Conservation (phyloP, 2,329 filamentous ascomycete species). For the Neonectria magnoliae region DNA sequence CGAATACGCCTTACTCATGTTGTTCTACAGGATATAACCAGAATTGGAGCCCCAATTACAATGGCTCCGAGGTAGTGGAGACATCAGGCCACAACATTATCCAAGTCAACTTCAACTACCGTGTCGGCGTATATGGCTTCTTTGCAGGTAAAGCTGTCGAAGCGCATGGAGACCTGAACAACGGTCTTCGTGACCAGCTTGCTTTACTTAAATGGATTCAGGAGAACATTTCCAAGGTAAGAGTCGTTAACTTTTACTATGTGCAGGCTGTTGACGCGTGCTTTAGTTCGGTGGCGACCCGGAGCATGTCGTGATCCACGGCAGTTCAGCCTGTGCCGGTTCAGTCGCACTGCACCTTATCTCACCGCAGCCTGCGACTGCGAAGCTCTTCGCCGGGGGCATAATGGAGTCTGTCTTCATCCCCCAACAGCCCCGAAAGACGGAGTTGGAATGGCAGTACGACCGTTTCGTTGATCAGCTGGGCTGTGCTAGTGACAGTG, state of each 20-base stretch:
- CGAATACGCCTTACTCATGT: background rate
- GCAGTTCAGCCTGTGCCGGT: background rate
- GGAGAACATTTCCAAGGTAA: slow-evolving; percentile 2
- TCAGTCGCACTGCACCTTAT: slow-evolving; percentile 1
- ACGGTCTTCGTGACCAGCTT: slow-evolving; percentile 5
- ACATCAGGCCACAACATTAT: background rate
- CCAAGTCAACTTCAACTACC: slow-evolving; percentile 11
- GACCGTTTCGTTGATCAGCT: slow-evolving; percentile 46
- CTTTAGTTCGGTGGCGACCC: slow-evolving; percentile 6
- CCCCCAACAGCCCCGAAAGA: slow-evolving; percentile 35
- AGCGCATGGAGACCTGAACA: slow-evolving; percentile 4
- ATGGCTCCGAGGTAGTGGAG: slow-evolving; percentile 3
- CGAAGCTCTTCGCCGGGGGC: slow-evolving; percentile 52
- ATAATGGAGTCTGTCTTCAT: slow-evolving; percentile 57
- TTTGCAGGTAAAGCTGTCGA: background rate
- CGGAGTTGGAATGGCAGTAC: slow-evolving; percentile 57
- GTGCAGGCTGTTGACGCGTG: background rate
- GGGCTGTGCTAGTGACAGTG: slow-evolving; percentile 43
- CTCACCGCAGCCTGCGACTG: background rate
- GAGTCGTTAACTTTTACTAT: background rate
- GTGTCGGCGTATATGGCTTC: slow-evolving; percentile 10
- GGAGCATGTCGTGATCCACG: slow-evolving; percentile 4
- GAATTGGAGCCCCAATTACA: slow-evolving; percentile 3
- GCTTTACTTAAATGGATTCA: background rate
- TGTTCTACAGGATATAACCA: background rate